Base-by-base conservation (phyloP, 495 filamentous ascomycete genomes). In the Aspergillus carlsbadensis region DNA sequence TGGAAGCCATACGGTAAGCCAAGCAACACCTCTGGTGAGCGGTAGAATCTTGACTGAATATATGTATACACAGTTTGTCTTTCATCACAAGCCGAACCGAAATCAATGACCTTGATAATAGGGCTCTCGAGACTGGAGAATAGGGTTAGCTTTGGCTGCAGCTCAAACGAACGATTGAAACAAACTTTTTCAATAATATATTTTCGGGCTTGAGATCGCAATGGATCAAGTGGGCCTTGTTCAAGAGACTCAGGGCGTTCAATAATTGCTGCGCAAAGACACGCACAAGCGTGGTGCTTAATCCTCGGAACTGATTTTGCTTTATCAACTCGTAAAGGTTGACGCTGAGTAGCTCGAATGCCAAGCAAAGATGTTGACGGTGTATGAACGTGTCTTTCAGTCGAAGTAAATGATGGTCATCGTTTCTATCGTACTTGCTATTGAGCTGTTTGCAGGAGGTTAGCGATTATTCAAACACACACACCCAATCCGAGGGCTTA, bases 81-180 rank as follows among this genome's bases (percentile, higher is more conserved):
- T 71, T 99, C 95, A 66, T 99, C 95, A 68, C 95, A 99, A 1
- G 95, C 95, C 33, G 95, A 99, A 21, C 95, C 95, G 64, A 99
- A 99, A 77, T 99, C 95, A 65, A 99, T 99, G 65, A 99, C 96
- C 70, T 99, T 99, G 83, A 99, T 99, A 53, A 99, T 98, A 2
- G 95, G 95, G 63, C 93, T 97, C 74, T 99, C 95, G 52, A 99
- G 84, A 70, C 86, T 89, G 61, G 17, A 21, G 26, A 37, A 34
- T 3, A 34, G n/a, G 2, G 51, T 67, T 43, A 67, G 56, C 8
- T 20, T n/a, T 21, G 15, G 13, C 7, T 15, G 17, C 13, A 7
- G 10, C 13, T 0, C 6, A 13, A 3, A 7, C 8, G 5, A 6
- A 21, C 26, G 20, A 29, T 6, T 22, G 36, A 36, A 24, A 77